These are phyloP conservation scores for Hypoxylon sp. DNA, from an alignment of 2,329 filamentous ascomycete species.

Conservation along the genomic window DNA sequence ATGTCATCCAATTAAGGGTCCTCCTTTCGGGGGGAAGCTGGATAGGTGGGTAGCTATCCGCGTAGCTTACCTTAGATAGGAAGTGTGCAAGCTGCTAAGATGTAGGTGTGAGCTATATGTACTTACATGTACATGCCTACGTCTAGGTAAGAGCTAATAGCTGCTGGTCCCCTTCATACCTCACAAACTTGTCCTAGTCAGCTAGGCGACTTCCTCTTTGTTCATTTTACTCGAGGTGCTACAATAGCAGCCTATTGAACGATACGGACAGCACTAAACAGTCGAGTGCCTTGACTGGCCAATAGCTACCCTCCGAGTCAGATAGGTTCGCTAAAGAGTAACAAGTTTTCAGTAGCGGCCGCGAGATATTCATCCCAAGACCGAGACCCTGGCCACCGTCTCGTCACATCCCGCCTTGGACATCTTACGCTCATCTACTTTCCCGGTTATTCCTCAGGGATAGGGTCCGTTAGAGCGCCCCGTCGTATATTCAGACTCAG, in stretches of 20 bases:
- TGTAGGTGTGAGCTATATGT: neutral
- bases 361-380: neutral
- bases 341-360: neutral
- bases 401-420: neutral
- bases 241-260: neutral
- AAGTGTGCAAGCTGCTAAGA: too few relatives aligned
- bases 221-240: neutral
- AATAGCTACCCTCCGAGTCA: neutral
- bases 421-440: constrained; percentile 19
- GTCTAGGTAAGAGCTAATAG: neutral
- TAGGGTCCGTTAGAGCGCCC: constrained; percentile 23
- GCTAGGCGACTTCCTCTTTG: neutral
- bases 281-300: neutral
- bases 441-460: constrained; percentile 14
- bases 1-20: neutral
- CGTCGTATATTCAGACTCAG: constrained; percentile 25
- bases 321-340: neutral
- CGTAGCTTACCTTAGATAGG: neutral
- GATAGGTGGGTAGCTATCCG: constrained; percentile 14
- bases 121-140: too few relatives aligned
- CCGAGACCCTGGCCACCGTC: constrained; percentile 1
- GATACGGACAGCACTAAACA: neutral
- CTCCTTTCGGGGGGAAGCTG: neutral
- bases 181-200: neutral
- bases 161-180: neutral